Conservation (phyloP, 2,329 filamentous ascomycete species). For the Zasmidium angulare region DNA sequence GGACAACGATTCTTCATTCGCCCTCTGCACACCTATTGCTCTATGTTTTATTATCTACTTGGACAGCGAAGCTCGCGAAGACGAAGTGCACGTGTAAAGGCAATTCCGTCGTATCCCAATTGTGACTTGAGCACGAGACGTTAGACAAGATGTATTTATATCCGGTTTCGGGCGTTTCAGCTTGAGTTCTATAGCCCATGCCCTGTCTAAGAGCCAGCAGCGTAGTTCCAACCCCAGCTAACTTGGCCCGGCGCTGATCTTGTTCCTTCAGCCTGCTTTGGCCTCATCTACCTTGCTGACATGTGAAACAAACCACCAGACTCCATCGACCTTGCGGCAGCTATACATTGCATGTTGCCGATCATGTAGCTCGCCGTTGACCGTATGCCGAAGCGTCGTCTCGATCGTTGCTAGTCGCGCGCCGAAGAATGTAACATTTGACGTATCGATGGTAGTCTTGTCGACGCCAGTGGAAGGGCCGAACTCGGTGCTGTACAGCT, state of each 20-base stretch:
- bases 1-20: too few relatives aligned
- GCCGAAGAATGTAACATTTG: neutral
- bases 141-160: neutral
- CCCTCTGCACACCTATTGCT: too few relatives aligned
- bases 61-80: too few relatives aligned
- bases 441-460: neutral
- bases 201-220: too few relatives aligned
- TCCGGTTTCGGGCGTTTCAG: neutral
- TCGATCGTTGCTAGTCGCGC: neutral
- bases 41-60: too few relatives aligned
- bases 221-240: too few relatives aligned
- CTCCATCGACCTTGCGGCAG: neutral
- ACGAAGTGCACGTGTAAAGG: too few relatives aligned
- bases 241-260: too few relatives aligned
- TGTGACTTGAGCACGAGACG: too few relatives aligned
- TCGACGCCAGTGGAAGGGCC: neutral
- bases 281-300: neutral
- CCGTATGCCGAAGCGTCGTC: neutral
- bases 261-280: too few relatives aligned
- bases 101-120: too few relatives aligned
- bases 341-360: neutral
- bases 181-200: too few relatives aligned
- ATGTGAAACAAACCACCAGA: neutral
- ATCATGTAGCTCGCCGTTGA: neutral
- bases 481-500: neutral